phyloP scores from a whole-genome alignment of 306 rosid genomes.

The Purshia tridentata region DNA sequence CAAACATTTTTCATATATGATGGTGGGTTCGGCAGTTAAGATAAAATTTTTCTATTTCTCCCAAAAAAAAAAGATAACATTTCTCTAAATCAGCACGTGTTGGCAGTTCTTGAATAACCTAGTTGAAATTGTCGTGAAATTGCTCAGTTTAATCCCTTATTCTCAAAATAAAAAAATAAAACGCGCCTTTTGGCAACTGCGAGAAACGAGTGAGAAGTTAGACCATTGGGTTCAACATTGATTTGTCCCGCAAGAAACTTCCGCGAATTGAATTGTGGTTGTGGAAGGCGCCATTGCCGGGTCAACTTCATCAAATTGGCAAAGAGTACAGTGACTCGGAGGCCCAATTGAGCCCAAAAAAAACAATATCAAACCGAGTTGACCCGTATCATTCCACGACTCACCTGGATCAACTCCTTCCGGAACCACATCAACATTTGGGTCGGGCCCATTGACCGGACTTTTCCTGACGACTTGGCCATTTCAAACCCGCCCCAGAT shows the following conservation, averaged over 20 bases:
- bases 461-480: constrained; percentile 3
- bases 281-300: neutral
- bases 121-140: too few species aligned
- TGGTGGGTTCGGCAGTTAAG: too few species aligned
- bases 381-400: neutral
- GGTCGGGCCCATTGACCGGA: neutral
- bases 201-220: too few species aligned
- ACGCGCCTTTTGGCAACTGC: too few species aligned
- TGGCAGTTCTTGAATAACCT: too few species aligned
- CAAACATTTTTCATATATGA: too few species aligned
- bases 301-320: neutral
- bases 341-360: neutral
- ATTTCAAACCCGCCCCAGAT: constrained; percentile 19
- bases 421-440: neutral
- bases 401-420: neutral
- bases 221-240: neutral
- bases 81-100: too few species aligned
- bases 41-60: too few species aligned
- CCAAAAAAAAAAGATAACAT: too few species aligned
- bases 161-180: too few species aligned
- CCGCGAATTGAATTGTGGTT: neutral
- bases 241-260: neutral
- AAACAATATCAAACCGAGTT: neutral
- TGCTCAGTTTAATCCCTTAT: too few species aligned
- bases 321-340: neutral